Base-by-base conservation (phyloP, 148 eudicot genomes). In the Fagopyrum homotropicum region DNA sequence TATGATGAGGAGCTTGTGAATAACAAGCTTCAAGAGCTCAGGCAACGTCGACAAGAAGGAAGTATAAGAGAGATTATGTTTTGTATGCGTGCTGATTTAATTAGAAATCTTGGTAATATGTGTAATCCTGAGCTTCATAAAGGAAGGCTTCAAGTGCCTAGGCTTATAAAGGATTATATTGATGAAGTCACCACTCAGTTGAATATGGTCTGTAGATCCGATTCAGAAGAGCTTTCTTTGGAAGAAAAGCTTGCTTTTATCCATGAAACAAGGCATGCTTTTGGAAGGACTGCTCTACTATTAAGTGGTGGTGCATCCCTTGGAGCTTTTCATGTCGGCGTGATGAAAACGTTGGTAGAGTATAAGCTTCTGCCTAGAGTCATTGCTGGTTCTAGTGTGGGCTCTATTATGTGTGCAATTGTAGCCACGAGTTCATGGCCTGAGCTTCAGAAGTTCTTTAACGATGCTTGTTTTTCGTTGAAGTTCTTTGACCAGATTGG, bases 161-260 rank as follows among this genome's bases (percentile, higher is more conserved):
- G 75, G 63, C 92, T 95, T 49, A 89, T 92, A 72, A 89, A 90
- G 75, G 98, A 95, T 52, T 92, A 95, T 77, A 92, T 95, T 9
- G 88, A 89, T 61, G 99, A 95, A 80, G 99, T 92, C 15, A 86
- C 91, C 0, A 92, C 86, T 5, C 99, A 95, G 49, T 81, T 95
- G 89, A 89, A 79, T 71, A 88, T 92, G 93, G 98, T 95, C 77
- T 95, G 94, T 78, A 91, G 90, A 12, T 92, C 99, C 0, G 94
- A 90, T 75, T 89, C 91, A 2, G 91, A 92, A 73, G 98, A 95
- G 82, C 89, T 95, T 76, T 52, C 79, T 43, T 80, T 95, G 80
- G 98, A 95, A 72, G 99, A 95, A 84, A 95, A 90, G 82, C 98
- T 95, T 51, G 91, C 97, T 5, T 92, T 95, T 80, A 92, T 95